Percentiles rank a stretch among this genome's conserved stretches.
Evolutionary conservation across 2,329 filamentous ascomycete species (phyloP).

Genomic region (Cordyceps cicadae): DNA sequence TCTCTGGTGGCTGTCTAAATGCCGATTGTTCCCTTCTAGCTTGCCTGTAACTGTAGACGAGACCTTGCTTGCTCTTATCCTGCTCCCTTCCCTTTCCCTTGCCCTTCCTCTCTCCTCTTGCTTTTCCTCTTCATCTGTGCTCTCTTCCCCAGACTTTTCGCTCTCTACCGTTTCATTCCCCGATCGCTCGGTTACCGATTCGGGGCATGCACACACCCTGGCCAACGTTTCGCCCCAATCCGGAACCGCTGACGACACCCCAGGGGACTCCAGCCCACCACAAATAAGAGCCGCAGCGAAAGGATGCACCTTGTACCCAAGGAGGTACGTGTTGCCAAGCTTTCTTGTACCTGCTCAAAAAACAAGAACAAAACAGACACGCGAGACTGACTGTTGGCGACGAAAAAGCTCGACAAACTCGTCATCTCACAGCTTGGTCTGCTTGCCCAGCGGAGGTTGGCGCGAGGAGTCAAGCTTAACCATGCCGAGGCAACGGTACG

Average conservation of each 20-base stretch:
- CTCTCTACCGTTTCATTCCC: background rate
- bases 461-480: constrained; percentile 80
- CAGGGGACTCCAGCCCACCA: background rate
- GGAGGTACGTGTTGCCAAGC: constrained; percentile 30
- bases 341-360: background rate
- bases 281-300: constrained; percentile 3
- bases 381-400: background rate
- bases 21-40: background rate
- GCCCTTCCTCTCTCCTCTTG: background rate
- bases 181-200: constrained; percentile 6
- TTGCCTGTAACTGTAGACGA: background rate
- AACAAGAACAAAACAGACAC: background rate
- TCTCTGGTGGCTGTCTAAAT: background rate
- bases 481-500: constrained; percentile 76
- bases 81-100: background rate
- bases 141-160: background rate
- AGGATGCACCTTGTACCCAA: constrained; percentile 41
- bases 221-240: constrained; percentile 6
- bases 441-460: constrained; percentile 79
- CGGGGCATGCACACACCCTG: constrained; percentile 5
- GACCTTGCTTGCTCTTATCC: background rate
- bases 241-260: constrained; percentile 3
- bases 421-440: constrained; percentile 81
- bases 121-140: background rate
- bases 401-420: constrained; percentile 81